Conservation (phyloP, 2,329 filamentous ascomycete species). For the Didymella keratinophila region DNA sequence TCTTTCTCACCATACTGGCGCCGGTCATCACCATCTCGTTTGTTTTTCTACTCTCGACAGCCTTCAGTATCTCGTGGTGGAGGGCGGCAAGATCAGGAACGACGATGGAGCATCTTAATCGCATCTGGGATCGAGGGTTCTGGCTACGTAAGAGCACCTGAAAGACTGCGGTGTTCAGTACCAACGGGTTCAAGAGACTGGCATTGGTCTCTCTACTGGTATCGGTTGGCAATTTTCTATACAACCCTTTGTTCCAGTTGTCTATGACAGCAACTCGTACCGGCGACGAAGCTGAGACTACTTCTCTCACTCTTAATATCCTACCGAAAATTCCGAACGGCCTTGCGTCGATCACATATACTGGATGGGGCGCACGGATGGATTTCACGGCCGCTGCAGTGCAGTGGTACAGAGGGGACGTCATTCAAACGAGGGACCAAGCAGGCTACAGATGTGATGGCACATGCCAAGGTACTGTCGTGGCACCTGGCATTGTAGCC, state of each 20-base stretch:
- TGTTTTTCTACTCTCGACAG: constrained; percentile 1
- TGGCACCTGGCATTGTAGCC: constrained; percentile 8
- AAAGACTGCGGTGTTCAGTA: constrained; percentile 8
- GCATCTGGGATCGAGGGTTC: constrained; percentile 9
- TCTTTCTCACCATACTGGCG: constrained; percentile 6
- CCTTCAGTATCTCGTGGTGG: constrained; percentile 10
- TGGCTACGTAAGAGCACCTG: constrained; percentile 10
- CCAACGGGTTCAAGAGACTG: constrained; percentile 6
- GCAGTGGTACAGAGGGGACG: no score
- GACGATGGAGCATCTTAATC: constrained; percentile 9
- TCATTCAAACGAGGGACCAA: constrained; percentile 2
- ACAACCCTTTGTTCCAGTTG: constrained; percentile 10
- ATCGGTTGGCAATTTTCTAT: constrained; percentile 9
- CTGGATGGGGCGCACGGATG: constrained; percentile 5
- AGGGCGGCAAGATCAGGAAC: constrained; percentile 11
- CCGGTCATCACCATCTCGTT: constrained; percentile 4
- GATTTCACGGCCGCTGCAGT: neutral
- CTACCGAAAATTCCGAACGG: constrained; percentile 8
- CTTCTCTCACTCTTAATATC: constrained; percentile 5
- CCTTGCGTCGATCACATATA: constrained; percentile 4
- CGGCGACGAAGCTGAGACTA: constrained; percentile 1
- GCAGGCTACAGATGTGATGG: constrained; percentile 8
- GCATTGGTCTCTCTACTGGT: neutral
- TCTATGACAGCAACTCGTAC: constrained; percentile 7
- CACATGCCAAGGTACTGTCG: constrained; percentile 1